Conservation (phyloP, 768 basidiomycete genomes). For the Tubosaeta sp. region DNA sequence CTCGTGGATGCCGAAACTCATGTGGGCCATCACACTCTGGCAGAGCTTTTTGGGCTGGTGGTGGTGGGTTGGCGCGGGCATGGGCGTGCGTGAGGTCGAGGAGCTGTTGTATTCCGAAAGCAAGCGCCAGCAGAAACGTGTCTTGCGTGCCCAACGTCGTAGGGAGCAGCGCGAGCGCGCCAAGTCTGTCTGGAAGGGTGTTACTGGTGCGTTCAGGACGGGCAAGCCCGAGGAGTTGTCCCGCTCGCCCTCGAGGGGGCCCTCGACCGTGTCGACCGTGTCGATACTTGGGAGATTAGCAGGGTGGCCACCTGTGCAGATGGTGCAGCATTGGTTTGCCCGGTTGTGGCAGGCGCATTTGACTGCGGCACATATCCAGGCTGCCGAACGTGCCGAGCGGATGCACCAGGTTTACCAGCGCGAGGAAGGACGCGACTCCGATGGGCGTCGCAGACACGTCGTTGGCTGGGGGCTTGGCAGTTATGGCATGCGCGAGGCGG, state of each 20-base stretch:
- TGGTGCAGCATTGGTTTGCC: conserved; percentile 52
- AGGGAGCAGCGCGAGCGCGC: conserved; percentile 50
- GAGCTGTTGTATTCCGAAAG: conserved; percentile 52
- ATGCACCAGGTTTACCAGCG: conserved; percentile 56
- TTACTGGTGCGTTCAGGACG: conserved; percentile 45
- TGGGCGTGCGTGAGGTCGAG: conserved; percentile 70
- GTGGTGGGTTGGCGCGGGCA: conserved; percentile 98
- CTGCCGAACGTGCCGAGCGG: conserved; percentile 61
- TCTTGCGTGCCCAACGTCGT: conserved; percentile 43
- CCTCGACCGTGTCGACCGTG: background rate
- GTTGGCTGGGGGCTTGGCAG: conserved; percentile 74
- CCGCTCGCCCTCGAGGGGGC: conserved; percentile 10
- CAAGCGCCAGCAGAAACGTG: conserved; percentile 49
- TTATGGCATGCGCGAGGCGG: conserved; percentile 45
- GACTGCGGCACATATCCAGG: conserved; percentile 65
- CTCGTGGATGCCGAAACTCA: conserved; percentile 85
- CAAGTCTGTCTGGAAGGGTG: conserved; percentile 53
- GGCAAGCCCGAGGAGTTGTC: background rate
- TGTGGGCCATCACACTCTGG: conserved; percentile 94
- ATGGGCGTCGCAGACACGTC: conserved; percentile 25
- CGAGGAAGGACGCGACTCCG: conserved; percentile 23
- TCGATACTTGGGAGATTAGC: background rate
- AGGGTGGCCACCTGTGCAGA: conserved; percentile 13
- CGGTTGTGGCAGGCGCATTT: conserved; percentile 67
- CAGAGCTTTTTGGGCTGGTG: conserved; percentile 97